Evolutionary conservation across 2,329 filamentous ascomycete species (phyloP).

Genomic region (Neoarthrinium moseri): DNA sequence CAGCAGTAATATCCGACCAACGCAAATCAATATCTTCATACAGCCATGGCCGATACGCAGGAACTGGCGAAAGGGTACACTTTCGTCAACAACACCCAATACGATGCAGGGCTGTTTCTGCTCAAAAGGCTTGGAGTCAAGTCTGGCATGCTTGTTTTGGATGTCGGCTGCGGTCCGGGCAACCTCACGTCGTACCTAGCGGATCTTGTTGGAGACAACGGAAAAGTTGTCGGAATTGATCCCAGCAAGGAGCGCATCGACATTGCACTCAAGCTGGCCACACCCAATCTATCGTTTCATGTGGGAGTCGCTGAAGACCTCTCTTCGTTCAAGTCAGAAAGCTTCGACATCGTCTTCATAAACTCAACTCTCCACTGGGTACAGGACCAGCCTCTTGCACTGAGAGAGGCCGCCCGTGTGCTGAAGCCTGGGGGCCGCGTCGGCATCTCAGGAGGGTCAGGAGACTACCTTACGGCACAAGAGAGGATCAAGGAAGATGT

Average conservation of each 20-base stretch:
- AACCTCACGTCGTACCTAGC: slow-evolving; percentile 25
- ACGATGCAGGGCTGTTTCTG: slow-evolving; percentile 22
- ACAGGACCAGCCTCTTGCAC: slow-evolving; percentile 18
- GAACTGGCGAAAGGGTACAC: slow-evolving; percentile 26
- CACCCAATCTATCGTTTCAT: slow-evolving; percentile 17
- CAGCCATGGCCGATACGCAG: slow-evolving; percentile 19
- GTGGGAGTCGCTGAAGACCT: slow-evolving; percentile 25
- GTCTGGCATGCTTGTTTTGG: slow-evolving; percentile 23
- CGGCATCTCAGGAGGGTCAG: slow-evolving; percentile 16
- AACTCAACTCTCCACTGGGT: slow-evolving; percentile 29
- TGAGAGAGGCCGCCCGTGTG: slow-evolving; percentile 22
- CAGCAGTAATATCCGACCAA: no score
- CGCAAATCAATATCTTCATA: not conserved
- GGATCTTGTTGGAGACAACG: slow-evolving; percentile 17
- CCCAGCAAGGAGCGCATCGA: slow-evolving; percentile 28
- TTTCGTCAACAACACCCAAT: slow-evolving; percentile 21
- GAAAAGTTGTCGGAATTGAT: slow-evolving; percentile 28
- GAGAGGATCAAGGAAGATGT: slow-evolving; percentile 22
- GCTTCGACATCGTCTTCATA: slow-evolving; percentile 23
- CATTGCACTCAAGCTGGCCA: slow-evolving; percentile 10
- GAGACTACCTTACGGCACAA: slow-evolving; percentile 18
- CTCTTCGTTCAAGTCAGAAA: slow-evolving; percentile 16
- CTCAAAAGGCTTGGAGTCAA: slow-evolving; percentile 18
- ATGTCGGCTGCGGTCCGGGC: slow-evolving; percentile 32
- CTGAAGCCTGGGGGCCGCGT: slow-evolving; percentile 19